phyloP scores from a whole-genome alignment of 371 early-diverging fungal species.

The Polyrhizophydium stewartii region DNA sequence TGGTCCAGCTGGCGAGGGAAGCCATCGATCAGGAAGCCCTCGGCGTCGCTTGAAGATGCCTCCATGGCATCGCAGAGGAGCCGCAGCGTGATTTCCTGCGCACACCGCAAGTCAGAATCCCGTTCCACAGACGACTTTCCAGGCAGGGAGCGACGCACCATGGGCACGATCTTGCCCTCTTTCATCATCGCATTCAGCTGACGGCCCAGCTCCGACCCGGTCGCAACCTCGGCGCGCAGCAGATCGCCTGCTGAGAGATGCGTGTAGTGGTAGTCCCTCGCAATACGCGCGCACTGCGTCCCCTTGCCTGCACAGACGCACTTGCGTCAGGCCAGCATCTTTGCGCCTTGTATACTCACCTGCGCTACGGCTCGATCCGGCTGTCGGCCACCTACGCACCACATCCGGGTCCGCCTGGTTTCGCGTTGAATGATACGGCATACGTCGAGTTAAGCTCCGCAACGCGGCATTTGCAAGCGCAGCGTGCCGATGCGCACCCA shows the following conservation, averaged over 20 bases:
- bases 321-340: too few species aligned
- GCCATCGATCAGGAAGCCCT: conserved; percentile 42
- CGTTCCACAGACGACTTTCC: too few species aligned
- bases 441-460: too few species aligned
- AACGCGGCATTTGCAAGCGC: neutral
- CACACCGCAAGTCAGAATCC: too few species aligned
- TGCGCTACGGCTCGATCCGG: too few species aligned
- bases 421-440: too few species aligned
- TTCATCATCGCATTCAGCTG: conserved; percentile 49
- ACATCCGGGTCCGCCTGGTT: conserved; percentile 35
- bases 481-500: conserved; percentile 18
- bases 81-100: conserved; percentile 40
- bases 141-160: conserved; percentile 18
- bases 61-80: conserved; percentile 36
- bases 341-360: too few species aligned
- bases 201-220: conserved; percentile 42
- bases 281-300: conserved; percentile 33
- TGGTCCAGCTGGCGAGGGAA: conserved; percentile 42
- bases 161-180: conserved; percentile 63
- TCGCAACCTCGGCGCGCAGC: conserved; percentile 56
- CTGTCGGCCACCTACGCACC: too few species aligned
- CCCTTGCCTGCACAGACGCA: conserved; percentile 40
- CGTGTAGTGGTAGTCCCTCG: conserved; percentile 28
- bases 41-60: neutral
- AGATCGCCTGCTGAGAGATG: conserved; percentile 73